A percentile compares a stretch with the other conserved stretches of the same genome.
Evolutionary conservation across 306 rosid species (phyloP).

Genomic region (Quercus gilva): DNA sequence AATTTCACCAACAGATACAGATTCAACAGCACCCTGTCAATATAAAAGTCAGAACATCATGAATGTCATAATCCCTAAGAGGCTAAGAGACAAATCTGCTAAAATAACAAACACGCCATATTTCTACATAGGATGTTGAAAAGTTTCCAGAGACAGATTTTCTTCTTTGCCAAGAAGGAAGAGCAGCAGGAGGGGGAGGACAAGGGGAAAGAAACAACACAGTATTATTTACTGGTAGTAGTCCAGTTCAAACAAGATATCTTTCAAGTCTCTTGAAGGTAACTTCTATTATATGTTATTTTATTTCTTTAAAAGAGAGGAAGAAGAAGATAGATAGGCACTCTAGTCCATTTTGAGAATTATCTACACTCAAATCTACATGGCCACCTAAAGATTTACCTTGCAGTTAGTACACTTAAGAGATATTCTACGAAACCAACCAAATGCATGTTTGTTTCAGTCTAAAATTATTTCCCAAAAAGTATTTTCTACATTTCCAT

Average conservation of each 20-base stretch:
- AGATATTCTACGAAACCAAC: background rate
- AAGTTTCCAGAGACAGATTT: background rate
- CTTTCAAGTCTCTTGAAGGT: background rate
- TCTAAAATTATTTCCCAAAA: too few relatives aligned
- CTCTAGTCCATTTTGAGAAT: background rate
- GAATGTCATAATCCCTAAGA: constrained; percentile 19
- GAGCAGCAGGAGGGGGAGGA: too few relatives aligned
- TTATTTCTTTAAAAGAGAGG: background rate
- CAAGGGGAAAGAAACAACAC: background rate
- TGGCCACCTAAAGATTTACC: background rate
- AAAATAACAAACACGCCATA: constrained; percentile 21
- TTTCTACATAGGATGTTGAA: background rate
- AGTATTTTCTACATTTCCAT: too few relatives aligned
- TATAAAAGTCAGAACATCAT: constrained; percentile 30
- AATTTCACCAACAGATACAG: constrained; percentile 91
- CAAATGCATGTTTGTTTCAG: background rate
- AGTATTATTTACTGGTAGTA: background rate
- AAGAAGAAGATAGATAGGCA: background rate
- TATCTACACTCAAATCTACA: background rate
- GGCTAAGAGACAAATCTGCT: constrained; percentile 15
- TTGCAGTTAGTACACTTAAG: background rate
- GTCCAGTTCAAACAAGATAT: background rate
- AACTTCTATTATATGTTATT: background rate
- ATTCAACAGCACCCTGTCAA: constrained; percentile 88
- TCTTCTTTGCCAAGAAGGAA: background rate